Base-by-base conservation (phyloP, 2,329 filamentous ascomycete species). In the Cordyceps militaris region DNA sequence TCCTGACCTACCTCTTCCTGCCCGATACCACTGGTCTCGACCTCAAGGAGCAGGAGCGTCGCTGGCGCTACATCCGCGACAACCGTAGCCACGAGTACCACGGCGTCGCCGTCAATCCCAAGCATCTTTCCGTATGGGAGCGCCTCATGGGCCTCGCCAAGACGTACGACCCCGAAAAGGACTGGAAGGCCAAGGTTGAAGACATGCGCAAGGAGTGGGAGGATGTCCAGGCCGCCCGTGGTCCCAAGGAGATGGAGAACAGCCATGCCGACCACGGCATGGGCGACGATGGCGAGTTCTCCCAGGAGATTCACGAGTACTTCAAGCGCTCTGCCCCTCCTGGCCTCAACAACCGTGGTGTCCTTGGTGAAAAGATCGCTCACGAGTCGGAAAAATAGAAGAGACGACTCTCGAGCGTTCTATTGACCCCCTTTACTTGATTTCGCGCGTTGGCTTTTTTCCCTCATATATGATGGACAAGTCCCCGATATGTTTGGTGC, bases 11-110 rank as follows among this genome's bases (percentile, higher is more conserved):
- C 64, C 63, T 95, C 66, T 97, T 91, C 81, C 85, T 97, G 32
- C 93, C 93, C n/a, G 93, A 97, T 71, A 97, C 93, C 66, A 97
- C 92, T 10, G 93, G 93, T 58, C 87, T 97, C 40, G 93, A 97
- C 70, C 85, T 97, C 62, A 96, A 96, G 80, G 93, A 97, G 74
- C 92, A 97, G 76, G 93, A 97, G 76, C 89, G 93, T 63, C 86
- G 93, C 67, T 97, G 93, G 92, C 75, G 80, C 58, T 97, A 87
- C 74, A 90, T 97, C 70, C 87, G 90, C 60, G 78, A 83, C 3
- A 91, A 91, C 61, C 84, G 85, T 60, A 86, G 86, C 64, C 61
- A 84, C 30, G 90, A 97, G 50, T 97, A 97, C 77, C 92, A 96
- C 74, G 93, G 93, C 63, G 86, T 96, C 56, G 93, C 93, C 60